Evolutionary conservation across 371 early-diverging fungal genomes (phyloP), one percentile per base, ranked within the genome.

Genomic region (Rhizopus arrhizus): DNA sequence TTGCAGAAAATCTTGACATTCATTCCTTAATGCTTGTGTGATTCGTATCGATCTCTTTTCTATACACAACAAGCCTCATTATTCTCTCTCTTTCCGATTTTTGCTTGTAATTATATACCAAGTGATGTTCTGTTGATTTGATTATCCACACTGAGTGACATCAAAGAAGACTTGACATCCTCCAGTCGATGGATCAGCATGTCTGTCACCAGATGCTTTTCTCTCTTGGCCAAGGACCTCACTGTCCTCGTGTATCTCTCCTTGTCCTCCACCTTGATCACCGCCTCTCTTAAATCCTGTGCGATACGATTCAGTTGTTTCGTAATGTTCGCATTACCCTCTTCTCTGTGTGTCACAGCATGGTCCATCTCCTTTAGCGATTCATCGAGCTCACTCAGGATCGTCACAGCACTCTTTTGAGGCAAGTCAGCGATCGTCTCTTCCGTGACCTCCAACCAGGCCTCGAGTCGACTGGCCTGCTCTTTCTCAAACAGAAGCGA

Each of bases 11-110:
- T 65, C 58, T 57, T 71, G 65, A 58, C 87, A 86, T 10, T 87
- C 80, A 1, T 66, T 64, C 5, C 78, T 59, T 61, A 84, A 61
- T 3, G 64, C 58, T 2, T 78, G 65, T 3, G 87, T 85, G 31
- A 91, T 73, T 0, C 76, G 64, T 31, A 81, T 65, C 4, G 80
- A 70, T 9, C 90, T 82, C 15, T 87, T 83, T 34, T 77, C 80
- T 66, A 80, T 57, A 11, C 65, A 29, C 38, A 45, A 52, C 42
- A 28, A 51, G 16, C 10, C n/a, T 45, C 22, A 22, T n/a, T 45
- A n/a, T 2, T 16, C 16, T 7, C 6, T 10, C 4, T 7, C 46
- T 45, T 22, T 45, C n/a, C 9, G n/a, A 4, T 2, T 10, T 40
- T 40, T 12, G n/a, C 9, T n/a, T n/a, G 28, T 9, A 40, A 42